These are phyloP conservation scores for Hirschioporus abietinus DNA, from an alignment of 768 basidiomycete genomes.

Conservation along the genomic window DNA sequence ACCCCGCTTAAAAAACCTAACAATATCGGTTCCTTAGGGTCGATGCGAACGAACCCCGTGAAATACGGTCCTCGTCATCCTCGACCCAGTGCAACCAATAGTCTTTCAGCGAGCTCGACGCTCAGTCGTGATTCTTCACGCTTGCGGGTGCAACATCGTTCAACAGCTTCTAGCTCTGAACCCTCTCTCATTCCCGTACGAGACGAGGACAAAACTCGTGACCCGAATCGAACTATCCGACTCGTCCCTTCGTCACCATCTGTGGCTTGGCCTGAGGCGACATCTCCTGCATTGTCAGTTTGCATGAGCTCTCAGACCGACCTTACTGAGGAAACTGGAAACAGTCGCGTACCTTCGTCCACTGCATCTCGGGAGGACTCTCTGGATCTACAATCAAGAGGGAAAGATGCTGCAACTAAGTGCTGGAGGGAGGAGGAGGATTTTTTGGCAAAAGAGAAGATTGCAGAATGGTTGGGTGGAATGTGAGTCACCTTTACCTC, in stretches of 20 bases:
- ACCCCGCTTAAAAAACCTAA: conserved; percentile 27
- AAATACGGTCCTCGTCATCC: conserved; percentile 39
- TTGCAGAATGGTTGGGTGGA: conserved; percentile 95
- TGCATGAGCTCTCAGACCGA: conserved; percentile 47
- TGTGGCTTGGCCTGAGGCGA: conserved; percentile 4
- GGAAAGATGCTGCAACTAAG: conserved; percentile 64
- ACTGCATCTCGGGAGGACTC: conserved; percentile 40
- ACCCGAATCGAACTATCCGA: conserved; percentile 18
- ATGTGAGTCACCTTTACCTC: conserved; percentile 52
- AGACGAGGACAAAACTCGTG: conserved; percentile 47
- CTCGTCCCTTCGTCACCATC: conserved; percentile 13
- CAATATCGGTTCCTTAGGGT: conserved; percentile 23
- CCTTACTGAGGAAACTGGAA: conserved; percentile 44
- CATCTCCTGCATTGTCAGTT: conserved; percentile 13
- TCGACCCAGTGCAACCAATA: conserved; percentile 33
- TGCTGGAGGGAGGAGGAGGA: conserved; percentile 86
- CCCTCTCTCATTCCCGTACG: conserved; percentile 63
- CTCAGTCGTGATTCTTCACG: conserved; percentile 34
- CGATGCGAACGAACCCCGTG: conserved; percentile 29
- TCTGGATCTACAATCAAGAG: conserved; percentile 56
- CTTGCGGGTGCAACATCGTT: conserved; percentile 62
- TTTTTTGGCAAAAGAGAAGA: conserved; percentile 83
- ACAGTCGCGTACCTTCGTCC: conserved; percentile 40
- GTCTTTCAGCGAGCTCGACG: conserved; percentile 22
- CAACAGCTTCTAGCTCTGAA: conserved; percentile 74